Percentiles rank a stretch among this genome's conserved stretches.
These are phyloP conservation scores for Jacaranda mimosifolia DNA, from an alignment of 257 asterid genomes.

Conservation along the genomic window DNA sequence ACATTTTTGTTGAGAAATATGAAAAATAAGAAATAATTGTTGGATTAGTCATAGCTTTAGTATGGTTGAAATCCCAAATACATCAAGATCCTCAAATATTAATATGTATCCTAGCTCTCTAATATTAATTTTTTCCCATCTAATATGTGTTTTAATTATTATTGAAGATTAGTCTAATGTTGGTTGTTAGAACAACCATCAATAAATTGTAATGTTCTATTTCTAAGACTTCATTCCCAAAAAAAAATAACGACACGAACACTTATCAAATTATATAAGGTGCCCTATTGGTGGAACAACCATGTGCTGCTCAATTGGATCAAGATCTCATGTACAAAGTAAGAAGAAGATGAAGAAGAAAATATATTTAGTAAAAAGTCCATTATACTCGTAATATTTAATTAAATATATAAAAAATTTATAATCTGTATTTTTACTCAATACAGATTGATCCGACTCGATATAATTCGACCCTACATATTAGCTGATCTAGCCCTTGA, in stretches of 20 bases:
- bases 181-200: slow-evolving; percentile 8
- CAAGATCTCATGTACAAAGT: too few species aligned
- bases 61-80: not conserved
- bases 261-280: not conserved
- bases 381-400: too few species aligned
- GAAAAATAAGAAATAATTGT: not conserved
- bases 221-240: not conserved
- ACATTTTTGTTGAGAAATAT: not conserved
- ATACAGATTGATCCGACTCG: too few species aligned
- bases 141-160: slow-evolving; percentile 6
- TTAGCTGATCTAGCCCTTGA: too few species aligned
- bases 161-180: not conserved
- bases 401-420: too few species aligned
- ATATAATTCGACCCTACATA: too few species aligned
- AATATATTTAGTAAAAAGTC: too few species aligned
- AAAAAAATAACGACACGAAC: not conserved
- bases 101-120: not conserved
- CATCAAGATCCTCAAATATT: not conserved
- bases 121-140: not conserved
- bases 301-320: too few species aligned
- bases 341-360: not conserved
- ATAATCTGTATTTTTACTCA: too few species aligned
- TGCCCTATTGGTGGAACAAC: not conserved
- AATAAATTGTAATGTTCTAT: not conserved
- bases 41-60: not conserved